A percentile compares a stretch with the other conserved stretches of the same genome.
Evolutionary conservation across 2,329 filamentous ascomycete species (phyloP).

Genomic region (Aureobasidium musti): DNA sequence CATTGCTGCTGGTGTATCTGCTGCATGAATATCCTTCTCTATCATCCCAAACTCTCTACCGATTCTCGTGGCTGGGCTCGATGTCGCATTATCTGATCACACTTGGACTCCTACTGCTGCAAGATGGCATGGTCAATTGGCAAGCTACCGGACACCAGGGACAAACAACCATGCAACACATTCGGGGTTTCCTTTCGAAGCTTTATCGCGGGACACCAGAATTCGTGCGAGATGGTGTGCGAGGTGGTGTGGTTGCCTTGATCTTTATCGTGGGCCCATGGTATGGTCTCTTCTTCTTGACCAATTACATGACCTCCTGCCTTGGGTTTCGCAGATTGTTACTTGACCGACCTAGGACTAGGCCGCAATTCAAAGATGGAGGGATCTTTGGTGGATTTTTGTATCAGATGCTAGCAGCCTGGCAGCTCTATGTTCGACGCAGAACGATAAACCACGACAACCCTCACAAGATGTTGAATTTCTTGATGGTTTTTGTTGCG

Average conservation of each 20-base stretch:
- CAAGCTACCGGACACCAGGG: not conserved
- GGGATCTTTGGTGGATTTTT: not conserved
- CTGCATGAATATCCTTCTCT: not conserved
- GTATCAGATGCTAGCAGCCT: not conserved
- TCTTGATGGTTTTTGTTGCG: not conserved
- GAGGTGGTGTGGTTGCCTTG: too few relatives aligned
- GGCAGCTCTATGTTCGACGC: not conserved
- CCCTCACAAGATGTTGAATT: not conserved
- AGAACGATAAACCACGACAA: not conserved
- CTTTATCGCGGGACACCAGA: not conserved
- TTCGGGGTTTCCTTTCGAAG: not conserved
- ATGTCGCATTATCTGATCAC: not conserved
- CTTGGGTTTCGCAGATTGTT: not conserved
- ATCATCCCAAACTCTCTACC: not conserved
- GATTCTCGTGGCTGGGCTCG: not conserved
- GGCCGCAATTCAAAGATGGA: not conserved
- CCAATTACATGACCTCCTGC: not conserved
- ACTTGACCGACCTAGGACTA: not conserved
- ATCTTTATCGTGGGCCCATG: not conserved
- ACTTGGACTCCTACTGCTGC: not conserved
- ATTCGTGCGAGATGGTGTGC: not conserved
- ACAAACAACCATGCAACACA: not conserved
- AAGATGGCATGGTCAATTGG: not conserved
- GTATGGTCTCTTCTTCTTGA: not conserved
- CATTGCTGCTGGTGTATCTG: not conserved